A percentile compares a stretch with the other conserved stretches of the same genome.
Conservation (phyloP, 2,329 filamentous ascomycete genomes). For the Fusarium protoensiforme region DNA sequence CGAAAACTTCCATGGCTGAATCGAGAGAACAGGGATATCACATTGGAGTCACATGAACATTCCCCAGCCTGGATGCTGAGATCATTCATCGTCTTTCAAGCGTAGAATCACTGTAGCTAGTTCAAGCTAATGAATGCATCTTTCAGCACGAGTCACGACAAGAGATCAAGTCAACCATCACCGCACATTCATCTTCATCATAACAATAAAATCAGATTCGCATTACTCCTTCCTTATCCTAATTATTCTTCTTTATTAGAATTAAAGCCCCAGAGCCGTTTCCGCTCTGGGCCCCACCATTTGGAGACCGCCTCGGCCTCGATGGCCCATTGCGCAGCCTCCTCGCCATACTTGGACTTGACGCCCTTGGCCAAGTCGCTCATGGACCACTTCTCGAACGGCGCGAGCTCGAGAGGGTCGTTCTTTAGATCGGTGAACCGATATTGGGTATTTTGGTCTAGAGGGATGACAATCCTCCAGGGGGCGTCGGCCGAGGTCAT, state of each 20-base stretch:
- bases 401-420: constrained; percentile 44
- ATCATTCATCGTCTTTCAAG: not conserved
- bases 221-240: not conserved
- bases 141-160: not conserved
- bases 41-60: not conserved
- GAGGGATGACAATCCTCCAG: constrained; percentile 47
- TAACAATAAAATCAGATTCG: not conserved
- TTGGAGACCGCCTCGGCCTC: constrained; percentile 36
- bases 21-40: not conserved
- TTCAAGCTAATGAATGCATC: not conserved
- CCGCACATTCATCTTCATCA: not conserved
- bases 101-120: not conserved
- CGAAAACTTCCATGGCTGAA: not conserved
- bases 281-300: constrained; percentile 39
- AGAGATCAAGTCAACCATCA: not conserved
- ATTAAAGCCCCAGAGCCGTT: constrained; percentile 38
- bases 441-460: constrained; percentile 47
- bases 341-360: constrained; percentile 23
- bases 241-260: not conserved
- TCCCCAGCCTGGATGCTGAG: not conserved
- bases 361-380: constrained; percentile 35
- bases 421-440: constrained; percentile 46
- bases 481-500: constrained; percentile 47
- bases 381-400: constrained; percentile 43
- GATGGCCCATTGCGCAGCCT: constrained; percentile 43